phyloP scores from a whole-genome alignment of 2,329 filamentous ascomycete genomes.

The Capronia americana region DNA sequence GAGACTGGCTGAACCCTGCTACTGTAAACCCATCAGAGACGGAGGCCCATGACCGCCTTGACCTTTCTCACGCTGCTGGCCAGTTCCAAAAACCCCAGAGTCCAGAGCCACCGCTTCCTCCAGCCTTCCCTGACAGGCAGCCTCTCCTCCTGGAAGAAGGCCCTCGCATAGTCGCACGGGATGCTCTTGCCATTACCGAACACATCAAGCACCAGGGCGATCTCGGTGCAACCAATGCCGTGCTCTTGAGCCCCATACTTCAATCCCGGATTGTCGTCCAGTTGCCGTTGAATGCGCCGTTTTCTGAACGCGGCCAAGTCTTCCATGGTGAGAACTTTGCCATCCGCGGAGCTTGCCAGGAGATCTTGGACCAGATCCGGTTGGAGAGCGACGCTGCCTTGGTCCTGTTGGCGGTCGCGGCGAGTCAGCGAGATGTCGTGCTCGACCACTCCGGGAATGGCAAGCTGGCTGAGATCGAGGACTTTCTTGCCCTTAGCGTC shows the following conservation, averaged over 20 bases:
- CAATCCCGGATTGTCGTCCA: constrained; percentile 11
- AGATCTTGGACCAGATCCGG: constrained; percentile 9
- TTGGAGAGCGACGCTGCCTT: constrained; percentile 21
- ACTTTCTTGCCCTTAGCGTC: constrained; percentile 13
- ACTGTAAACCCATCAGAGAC: not conserved
- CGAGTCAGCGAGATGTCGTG: constrained; percentile 39
- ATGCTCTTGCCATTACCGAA: constrained; percentile 15
- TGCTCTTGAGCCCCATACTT: constrained; percentile 14
- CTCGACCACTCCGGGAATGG: constrained; percentile 40
- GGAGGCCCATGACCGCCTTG: constrained; percentile 1
- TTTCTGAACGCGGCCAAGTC: constrained; percentile 12
- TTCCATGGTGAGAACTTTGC: constrained; percentile 15
- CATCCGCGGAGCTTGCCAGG: constrained; percentile 5
- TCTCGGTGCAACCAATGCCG: constrained; percentile 8
- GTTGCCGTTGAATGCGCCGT: constrained; percentile 9
- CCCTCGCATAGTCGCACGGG: constrained; percentile 10
- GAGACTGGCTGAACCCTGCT: not conserved
- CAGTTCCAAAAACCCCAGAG: not conserved
- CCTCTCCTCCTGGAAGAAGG: constrained; percentile 18
- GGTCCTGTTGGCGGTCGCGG: constrained; percentile 36
- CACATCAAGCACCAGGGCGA: constrained; percentile 10
- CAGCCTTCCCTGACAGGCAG: constrained; percentile 19
- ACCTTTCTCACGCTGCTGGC: not conserved
- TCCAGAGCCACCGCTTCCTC: constrained; percentile 7
- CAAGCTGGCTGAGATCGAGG: constrained; percentile 32